Percentiles rank a stretch among this genome's conserved stretches.
These are phyloP conservation scores for Epichloe sp. DNA, from an alignment of 2,329 filamentous ascomycete species.

Conservation along the genomic window DNA sequence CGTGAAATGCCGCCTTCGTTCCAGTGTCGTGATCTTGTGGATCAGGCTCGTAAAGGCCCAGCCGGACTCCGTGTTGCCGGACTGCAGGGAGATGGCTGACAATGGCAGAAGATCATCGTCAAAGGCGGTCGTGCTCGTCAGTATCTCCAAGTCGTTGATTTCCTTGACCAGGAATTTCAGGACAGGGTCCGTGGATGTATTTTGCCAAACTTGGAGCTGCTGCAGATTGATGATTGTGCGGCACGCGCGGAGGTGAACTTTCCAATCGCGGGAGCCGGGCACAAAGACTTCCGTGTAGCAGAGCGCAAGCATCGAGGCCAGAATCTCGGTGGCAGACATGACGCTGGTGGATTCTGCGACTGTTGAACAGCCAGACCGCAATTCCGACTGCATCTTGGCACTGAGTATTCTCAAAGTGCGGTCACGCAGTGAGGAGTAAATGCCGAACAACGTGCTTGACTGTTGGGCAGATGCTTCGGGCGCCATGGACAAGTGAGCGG, in stretches of 20 bases:
- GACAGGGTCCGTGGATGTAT: neutral
- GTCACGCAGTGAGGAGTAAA: constrained; percentile 3
- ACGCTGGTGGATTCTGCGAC: no score
- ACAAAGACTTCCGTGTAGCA: constrained; percentile 7
- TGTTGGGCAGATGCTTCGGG: neutral
- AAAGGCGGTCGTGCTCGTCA: constrained; percentile 3
- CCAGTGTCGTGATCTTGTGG: constrained; percentile 2
- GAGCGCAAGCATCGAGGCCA: constrained; percentile 6
- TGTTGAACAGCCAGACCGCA: neutral
- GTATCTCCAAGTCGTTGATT: constrained; percentile 4
- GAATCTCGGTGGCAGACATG: neutral
- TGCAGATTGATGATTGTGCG: constrained; percentile 3
- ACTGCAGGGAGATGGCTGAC: neutral
- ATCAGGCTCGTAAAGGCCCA: constrained; percentile 6
- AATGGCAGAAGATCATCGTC: neutral
- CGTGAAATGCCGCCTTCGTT: neutral
- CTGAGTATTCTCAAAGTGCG: constrained; percentile 1
- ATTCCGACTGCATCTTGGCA: constrained; percentile 1
- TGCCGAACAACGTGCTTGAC: neutral
- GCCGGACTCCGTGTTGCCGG: neutral
- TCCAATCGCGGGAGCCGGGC: constrained; percentile 5
- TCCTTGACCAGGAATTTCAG: constrained; percentile 6
- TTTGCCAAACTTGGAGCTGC: neutral
- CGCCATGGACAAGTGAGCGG: constrained; percentile 6
- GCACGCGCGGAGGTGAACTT: constrained; percentile 5